Evolutionary conservation across 371 early-diverging fungal genomes (phyloP).

Genomic region (Caulochytrium protostelioides): DNA sequence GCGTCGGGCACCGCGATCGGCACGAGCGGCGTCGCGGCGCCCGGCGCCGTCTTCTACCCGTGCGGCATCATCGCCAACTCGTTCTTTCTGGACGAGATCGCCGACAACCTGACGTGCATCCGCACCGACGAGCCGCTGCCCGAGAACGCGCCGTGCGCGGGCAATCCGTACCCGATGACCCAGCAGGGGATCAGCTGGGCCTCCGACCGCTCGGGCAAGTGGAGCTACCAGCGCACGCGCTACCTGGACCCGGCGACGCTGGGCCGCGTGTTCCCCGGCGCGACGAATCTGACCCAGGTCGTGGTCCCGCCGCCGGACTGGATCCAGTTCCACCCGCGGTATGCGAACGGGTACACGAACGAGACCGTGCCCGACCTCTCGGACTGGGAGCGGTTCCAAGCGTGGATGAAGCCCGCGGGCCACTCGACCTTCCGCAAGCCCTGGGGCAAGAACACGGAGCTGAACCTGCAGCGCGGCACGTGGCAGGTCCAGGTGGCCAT

Average conservation of each 20-base stretch:
- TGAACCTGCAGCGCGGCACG: slow-evolving; percentile 8
- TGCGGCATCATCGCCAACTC: slow-evolving; percentile 17
- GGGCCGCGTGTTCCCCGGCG: too few species aligned
- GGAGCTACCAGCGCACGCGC: too few species aligned
- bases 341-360: slow-evolving; percentile 18
- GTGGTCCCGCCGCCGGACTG: slow-evolving; percentile 25
- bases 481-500: too few species aligned
- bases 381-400: slow-evolving; percentile 64
- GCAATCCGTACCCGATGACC: too few species aligned
- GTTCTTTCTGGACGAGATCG: slow-evolving; percentile 10
- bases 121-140: too few species aligned
- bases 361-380: slow-evolving; percentile 48
- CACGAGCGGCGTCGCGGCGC: not conserved
- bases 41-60: slow-evolving; percentile 12
- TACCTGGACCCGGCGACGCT: too few species aligned
- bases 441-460: slow-evolving; percentile 47
- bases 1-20: slow-evolving; percentile 1
- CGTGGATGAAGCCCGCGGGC: slow-evolving; percentile 97
- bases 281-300: too few species aligned
- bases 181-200: too few species aligned
- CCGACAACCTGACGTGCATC: too few species aligned
- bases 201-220: too few species aligned
- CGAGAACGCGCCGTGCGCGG: too few species aligned
- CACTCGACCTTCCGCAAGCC: slow-evolving; percentile 91
- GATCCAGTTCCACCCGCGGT: slow-evolving; percentile 13